Evolutionary conservation across 495 filamentous ascomycete species (phyloP), one percentile per base, ranked within the genome.

Genomic region (Neurospora tetraspora): DNA sequence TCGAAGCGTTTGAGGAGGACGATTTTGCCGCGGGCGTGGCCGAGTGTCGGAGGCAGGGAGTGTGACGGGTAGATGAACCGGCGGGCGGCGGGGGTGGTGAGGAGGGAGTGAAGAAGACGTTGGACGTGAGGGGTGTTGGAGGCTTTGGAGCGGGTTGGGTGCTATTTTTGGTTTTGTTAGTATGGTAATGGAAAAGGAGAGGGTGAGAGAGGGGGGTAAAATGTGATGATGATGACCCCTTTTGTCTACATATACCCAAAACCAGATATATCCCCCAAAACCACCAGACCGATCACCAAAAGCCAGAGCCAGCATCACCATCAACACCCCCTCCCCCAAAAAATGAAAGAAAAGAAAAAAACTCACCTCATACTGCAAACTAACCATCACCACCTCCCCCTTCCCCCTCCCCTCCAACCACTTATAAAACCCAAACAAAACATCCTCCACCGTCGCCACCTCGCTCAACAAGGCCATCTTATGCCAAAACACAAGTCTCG

Each of bases 1-100:
- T 79, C 76, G 78, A 96, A 97, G 37, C 94, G 89, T 31, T 92
- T 88, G 14, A 97, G 78, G 31, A 97, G 88, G 16, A 96, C 85
- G 45, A 94, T 87, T 79, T 94, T 96, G 27, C 91, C 91, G 20
- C 94, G 86, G 8, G 85, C 89, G 76, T 93, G 89, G 34, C 92
- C 92, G 8, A 97, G 86, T 0, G 92, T 74, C 89, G 88, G 34
- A 81, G 87, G 59, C 85, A 85, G 5, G 84, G 84, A 14, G 86
- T 90, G 81, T 85, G 90, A 91, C 91, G 95, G 70, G 82, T 85
- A 70, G 83, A 85, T 39, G 81, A 78, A 76, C 86, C 83, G 16
- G 76, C 81, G 6, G 88, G 87, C 80, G 90, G 92, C 80, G 89
- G 86, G 47, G 85, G 82, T 71, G 81, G 83, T 77, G 31, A 96